Percentiles rank a stretch among this genome's conserved stretches.
phyloP scores from a whole-genome alignment of 768 basidiomycete species.

The Mycena maculata region DNA sequence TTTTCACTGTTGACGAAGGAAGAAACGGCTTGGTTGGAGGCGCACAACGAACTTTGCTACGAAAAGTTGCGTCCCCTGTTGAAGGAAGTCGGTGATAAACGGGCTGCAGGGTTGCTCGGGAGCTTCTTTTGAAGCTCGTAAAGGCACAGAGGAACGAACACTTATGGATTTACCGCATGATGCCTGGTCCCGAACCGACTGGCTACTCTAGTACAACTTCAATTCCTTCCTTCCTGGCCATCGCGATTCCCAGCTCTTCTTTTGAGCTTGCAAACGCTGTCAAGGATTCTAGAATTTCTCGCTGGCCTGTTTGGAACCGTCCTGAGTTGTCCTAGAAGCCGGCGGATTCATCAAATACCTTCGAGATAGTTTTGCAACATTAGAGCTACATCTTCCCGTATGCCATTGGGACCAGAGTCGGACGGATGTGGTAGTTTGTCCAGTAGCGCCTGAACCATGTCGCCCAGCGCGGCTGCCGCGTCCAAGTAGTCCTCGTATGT shows the following conservation, averaged over 20 bases:
- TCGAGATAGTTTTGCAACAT: conserved; percentile 80
- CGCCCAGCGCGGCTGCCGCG: conserved; percentile 69
- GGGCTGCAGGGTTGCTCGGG: conserved; percentile 28
- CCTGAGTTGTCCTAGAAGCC: conserved; percentile 5
- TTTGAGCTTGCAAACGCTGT: conserved; percentile 61
- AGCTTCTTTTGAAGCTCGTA: conserved; percentile 34
- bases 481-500: conserved; percentile 76
- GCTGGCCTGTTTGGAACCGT: conserved; percentile 59
- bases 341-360: conserved; percentile 50
- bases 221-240: conserved; percentile 64
- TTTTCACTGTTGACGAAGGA: conserved; percentile 67
- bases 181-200: too few species aligned
- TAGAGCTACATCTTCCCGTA: conserved; percentile 62
- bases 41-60: conserved; percentile 37
- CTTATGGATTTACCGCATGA: too few species aligned
- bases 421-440: conserved; percentile 59
- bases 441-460: conserved; percentile 70
- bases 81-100: conserved; percentile 29
- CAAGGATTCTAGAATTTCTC: conserved; percentile 65
- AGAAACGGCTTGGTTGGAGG: conserved; percentile 72
- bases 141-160: too few species aligned
- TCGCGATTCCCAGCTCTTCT: conserved; percentile 57
- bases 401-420: conserved; percentile 28
- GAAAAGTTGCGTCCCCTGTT: conserved; percentile 29
- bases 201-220: conserved; percentile 61